These are phyloP conservation scores for Ensete ventricosum DNA, from an alignment of 176 grass and related monocot genomes.

Conservation along the genomic window DNA sequence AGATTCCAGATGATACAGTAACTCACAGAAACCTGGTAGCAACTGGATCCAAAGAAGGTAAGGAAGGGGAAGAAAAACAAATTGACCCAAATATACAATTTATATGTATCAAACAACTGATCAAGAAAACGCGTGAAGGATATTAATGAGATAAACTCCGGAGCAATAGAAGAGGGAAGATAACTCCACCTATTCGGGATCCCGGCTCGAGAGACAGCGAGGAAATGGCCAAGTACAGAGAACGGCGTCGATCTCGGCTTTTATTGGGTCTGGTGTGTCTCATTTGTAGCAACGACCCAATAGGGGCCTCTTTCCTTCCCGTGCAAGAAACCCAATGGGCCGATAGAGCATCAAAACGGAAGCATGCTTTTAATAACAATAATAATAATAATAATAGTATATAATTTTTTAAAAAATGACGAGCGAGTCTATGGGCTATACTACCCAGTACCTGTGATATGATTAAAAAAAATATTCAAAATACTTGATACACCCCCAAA, in stretches of 20 bases:
- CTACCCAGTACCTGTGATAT: no score
- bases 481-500: no score
- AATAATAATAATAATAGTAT: no score
- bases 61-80: background rate
- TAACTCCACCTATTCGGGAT: background rate
- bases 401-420: no score
- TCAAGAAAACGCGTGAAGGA: no score
- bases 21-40: background rate
- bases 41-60: background rate
- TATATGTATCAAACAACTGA: no score
- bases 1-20: background rate
- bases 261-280: background rate
- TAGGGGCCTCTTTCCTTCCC: background rate
- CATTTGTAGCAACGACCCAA: background rate
- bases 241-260: background rate
- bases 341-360: no score
- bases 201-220: background rate
- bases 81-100: no score
- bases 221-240: background rate
- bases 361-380: no score
- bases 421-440: no score
- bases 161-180: background rate
- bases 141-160: background rate
- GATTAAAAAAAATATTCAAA: no score
- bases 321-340: background rate